Conservation (phyloP, 75 land plant species). For the Chamaecyparis obtusa region DNA sequence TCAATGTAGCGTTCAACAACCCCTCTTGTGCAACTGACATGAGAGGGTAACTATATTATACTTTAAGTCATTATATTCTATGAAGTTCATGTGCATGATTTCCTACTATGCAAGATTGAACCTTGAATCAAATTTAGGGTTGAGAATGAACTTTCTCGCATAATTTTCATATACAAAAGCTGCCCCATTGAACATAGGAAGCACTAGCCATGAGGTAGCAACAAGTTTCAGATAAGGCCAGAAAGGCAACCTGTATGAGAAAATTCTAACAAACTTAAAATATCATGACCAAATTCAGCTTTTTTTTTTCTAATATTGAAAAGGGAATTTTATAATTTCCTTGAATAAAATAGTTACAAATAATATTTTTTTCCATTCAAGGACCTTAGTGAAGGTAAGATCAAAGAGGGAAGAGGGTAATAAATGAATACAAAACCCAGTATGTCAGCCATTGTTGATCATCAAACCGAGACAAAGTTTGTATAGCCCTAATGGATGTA, state of each 20-base stretch:
- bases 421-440: conserved; percentile 80
- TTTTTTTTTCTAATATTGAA: neutral
- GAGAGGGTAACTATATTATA: no score
- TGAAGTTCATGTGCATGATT: conserved; percentile 55
- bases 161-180: conserved; percentile 65
- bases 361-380: conserved; percentile 48
- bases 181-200: conserved; percentile 82
- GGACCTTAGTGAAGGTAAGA: conserved; percentile 52
- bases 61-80: no score
- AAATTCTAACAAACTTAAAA: neutral
- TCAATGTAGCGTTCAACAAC: conserved; percentile 58
- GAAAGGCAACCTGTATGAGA: conserved; percentile 55
- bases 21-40: conserved; percentile 56
- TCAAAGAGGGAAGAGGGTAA: conserved; percentile 79
- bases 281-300: neutral
- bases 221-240: conserved; percentile 77
- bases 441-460: conserved; percentile 97
- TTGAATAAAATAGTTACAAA: neutral
- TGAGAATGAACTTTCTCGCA: conserved; percentile 40
- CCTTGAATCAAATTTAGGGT: conserved; percentile 1
- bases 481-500: conserved; percentile 78
- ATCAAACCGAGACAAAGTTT: conserved; percentile 76
- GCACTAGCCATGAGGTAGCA: no score
- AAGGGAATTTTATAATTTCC: neutral
- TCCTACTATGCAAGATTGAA: conserved; percentile 30